These are phyloP conservation scores for Zygotorulaspora florentina DNA, from an alignment of 805 yeast genomes.

Conservation along the genomic window DNA sequence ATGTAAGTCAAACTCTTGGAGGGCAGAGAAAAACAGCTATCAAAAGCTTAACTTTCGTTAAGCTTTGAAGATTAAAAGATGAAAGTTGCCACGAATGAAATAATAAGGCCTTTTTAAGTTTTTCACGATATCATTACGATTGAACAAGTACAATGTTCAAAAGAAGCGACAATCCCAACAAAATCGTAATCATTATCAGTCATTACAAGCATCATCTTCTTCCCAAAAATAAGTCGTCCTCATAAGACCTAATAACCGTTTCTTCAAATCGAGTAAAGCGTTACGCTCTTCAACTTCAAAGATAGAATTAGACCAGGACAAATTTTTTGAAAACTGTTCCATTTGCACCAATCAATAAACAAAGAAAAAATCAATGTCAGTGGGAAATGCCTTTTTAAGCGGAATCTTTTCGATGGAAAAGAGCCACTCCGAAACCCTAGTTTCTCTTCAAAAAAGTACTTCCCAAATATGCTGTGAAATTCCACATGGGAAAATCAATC, in stretches of 20 bases:
- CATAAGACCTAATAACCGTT: background rate
- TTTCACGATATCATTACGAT: background rate
- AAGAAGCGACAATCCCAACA: background rate
- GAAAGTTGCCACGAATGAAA: background rate
- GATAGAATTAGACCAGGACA: background rate
- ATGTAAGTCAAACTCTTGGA: background rate
- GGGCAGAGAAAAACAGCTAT: conserved; percentile 11
- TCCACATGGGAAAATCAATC: conserved; percentile 6
- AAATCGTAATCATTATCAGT: conserved; percentile 3
- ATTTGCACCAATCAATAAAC: conserved; percentile 7
- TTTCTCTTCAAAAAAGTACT: background rate
- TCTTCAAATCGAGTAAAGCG: background rate
- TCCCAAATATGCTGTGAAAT: conserved; percentile 11
- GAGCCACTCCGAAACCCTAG: too few relatives aligned
- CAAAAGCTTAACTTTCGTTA: conserved; percentile 6
- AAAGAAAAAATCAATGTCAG: conserved; percentile 3
- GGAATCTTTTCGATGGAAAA: background rate
- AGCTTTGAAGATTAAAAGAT: conserved; percentile 5
- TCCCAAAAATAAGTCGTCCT: background rate
- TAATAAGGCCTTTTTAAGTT: background rate
- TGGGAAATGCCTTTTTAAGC: background rate
- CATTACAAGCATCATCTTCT: conserved; percentile 1
- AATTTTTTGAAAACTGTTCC: conserved; percentile 1
- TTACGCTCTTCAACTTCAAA: background rate
- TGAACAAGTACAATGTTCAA: background rate